phyloP scores from a whole-genome alignment of 768 basidiomycete species.

The Podaxis sp. region DNA sequence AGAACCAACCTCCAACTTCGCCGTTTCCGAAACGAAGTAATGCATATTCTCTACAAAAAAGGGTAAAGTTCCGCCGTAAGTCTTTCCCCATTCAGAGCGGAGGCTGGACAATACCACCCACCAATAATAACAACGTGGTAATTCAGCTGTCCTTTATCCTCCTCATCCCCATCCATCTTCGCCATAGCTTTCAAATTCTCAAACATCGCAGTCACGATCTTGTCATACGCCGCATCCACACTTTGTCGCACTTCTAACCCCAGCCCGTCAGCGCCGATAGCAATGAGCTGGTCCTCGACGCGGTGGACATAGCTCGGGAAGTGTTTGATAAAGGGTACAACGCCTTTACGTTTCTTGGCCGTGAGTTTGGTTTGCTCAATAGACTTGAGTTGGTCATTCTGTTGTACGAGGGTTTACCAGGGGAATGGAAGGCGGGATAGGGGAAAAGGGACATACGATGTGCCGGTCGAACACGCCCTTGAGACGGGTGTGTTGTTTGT shows the following conservation, averaged over 20 bases:
- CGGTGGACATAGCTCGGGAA: slow-evolving; percentile 87
- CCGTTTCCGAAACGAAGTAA: slow-evolving; percentile 83
- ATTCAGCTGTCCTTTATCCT: slow-evolving; percentile 96
- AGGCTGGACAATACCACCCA: slow-evolving; percentile 35
- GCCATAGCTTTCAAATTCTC: slow-evolving; percentile 94
- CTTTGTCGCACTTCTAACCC: slow-evolving; percentile 72
- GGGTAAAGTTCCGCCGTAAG: neutral
- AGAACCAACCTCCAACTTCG: slow-evolving; percentile 65
- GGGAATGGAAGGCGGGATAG: neutral
- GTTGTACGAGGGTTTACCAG: slow-evolving; percentile 10
- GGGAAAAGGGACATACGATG: slow-evolving; percentile 44
- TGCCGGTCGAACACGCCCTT: slow-evolving; percentile 78
- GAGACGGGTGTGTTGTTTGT: slow-evolving; percentile 80
- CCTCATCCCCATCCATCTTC: slow-evolving; percentile 88
- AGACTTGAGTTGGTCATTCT: slow-evolving; percentile 85
- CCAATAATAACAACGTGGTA: slow-evolving; percentile 95
- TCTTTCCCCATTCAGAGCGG: neutral
- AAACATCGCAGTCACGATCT: slow-evolving; percentile 88
- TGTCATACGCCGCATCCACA: slow-evolving; percentile 85
- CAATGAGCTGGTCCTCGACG: slow-evolving; percentile 78
- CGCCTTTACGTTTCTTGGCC: slow-evolving; percentile 90
- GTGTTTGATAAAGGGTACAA: slow-evolving; percentile 88
- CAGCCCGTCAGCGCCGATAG: slow-evolving; percentile 60
- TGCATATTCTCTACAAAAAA: slow-evolving; percentile 86
- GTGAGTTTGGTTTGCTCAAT: slow-evolving; percentile 91